A percentile compares a stretch with the other conserved stretches of the same genome.
phyloP scores from a whole-genome alignment of 2,329 filamentous ascomycete genomes.

The Trichocomaceae sp. region DNA sequence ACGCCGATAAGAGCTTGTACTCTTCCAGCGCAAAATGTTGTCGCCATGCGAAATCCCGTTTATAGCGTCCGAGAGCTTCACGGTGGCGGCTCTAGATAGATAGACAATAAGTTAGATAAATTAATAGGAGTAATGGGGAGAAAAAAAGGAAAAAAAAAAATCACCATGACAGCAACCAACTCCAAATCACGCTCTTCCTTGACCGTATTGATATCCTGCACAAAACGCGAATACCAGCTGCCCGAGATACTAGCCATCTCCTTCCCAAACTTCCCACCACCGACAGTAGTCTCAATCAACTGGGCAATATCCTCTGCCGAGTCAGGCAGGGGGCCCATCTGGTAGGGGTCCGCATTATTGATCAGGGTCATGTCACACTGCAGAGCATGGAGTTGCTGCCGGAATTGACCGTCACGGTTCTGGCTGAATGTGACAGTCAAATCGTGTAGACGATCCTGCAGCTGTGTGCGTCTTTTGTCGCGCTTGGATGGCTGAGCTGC shows the following conservation, averaged over 20 bases:
- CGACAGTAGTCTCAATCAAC: slow-evolving; percentile 51
- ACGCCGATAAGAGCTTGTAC: slow-evolving; percentile 52
- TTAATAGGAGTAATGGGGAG: background rate
- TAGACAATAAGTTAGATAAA: background rate
- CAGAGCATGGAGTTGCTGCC: slow-evolving; percentile 83
- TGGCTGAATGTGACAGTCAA: slow-evolving; percentile 72
- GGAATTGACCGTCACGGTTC: slow-evolving; percentile 76
- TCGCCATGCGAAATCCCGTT: slow-evolving; percentile 53
- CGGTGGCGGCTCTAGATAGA: slow-evolving; percentile 50
- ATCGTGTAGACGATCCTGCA: slow-evolving; percentile 69
- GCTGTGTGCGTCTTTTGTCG: slow-evolving; percentile 78
- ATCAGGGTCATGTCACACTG: slow-evolving; percentile 85
- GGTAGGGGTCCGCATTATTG: slow-evolving; percentile 76
- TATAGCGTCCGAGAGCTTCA: slow-evolving; percentile 49
- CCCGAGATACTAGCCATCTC: slow-evolving; percentile 62
- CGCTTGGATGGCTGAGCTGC: slow-evolving; percentile 62
- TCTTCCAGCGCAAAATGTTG: slow-evolving; percentile 58
- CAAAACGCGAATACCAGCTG: slow-evolving; percentile 76
- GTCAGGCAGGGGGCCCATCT: slow-evolving; percentile 61
- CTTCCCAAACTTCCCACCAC: slow-evolving; percentile 59
- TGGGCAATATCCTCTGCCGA: slow-evolving; percentile 60
- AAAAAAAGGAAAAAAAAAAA: slow-evolving; percentile 22
- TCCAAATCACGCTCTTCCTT: slow-evolving; percentile 83
- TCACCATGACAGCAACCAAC: slow-evolving; percentile 72
- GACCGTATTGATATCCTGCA: slow-evolving; percentile 77